Conservation (phyloP, 805 yeast species). For the Kuraishia piskuri region DNA sequence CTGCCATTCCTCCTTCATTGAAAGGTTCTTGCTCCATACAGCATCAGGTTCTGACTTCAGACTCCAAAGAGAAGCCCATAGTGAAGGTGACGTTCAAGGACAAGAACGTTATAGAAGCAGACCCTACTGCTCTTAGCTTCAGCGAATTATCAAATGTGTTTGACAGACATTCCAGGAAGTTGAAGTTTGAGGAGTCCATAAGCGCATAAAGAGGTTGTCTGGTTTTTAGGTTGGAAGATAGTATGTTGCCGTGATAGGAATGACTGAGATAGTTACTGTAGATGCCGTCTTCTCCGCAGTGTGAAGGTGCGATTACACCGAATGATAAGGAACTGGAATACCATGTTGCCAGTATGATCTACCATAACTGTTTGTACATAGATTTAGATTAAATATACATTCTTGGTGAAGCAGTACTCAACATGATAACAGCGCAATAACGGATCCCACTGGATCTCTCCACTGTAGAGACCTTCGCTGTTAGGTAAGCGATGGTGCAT, state of each 20-base stretch:
- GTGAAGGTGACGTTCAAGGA: slow-evolving; percentile 77
- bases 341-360: too few species aligned
- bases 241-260: background rate
- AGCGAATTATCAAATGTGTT: slow-evolving; percentile 58
- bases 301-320: too few species aligned
- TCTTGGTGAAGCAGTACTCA: too few species aligned
- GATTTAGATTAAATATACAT: too few species aligned
- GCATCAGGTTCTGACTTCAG: slow-evolving; percentile 46
- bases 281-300: too few species aligned
- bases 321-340: too few species aligned
- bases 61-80: slow-evolving; percentile 43
- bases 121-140: slow-evolving; percentile 50
- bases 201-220: background rate
- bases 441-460: too few species aligned
- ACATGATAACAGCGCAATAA: too few species aligned
- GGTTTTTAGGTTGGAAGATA: too few species aligned
- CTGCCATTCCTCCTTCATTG: slow-evolving; percentile 71
- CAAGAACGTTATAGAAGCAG: slow-evolving; percentile 57
- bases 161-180: slow-evolving; percentile 75
- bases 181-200: slow-evolving; percentile 55
- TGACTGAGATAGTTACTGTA: too few species aligned
- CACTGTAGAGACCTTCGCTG: too few species aligned
- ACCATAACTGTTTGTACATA: too few species aligned
- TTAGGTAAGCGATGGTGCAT: background rate
- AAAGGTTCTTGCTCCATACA: slow-evolving; percentile 55